phyloP scores from a whole-genome alignment of 2,329 filamentous ascomycete genomes.

The Xenosphaeropsis pyriputrescens region DNA sequence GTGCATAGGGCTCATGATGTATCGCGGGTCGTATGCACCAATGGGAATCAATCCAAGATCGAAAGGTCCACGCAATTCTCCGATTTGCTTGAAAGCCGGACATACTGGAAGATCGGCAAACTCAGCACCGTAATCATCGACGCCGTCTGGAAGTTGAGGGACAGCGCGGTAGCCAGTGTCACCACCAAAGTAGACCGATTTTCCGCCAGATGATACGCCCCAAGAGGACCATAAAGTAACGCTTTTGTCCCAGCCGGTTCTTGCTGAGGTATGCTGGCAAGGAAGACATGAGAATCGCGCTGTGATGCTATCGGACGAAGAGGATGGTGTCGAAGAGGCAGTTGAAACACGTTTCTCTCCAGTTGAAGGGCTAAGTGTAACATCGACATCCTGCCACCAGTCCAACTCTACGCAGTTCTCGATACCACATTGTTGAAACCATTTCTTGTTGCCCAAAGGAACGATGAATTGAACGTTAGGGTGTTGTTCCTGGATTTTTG shows the following conservation, averaged over 20 bases:
- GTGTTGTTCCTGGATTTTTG: slow-evolving; percentile 52
- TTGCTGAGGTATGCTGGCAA: slow-evolving; percentile 65
- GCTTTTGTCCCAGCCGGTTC: slow-evolving; percentile 48
- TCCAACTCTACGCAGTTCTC: slow-evolving; percentile 73
- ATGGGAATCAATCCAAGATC: slow-evolving; percentile 89
- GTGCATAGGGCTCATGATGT: slow-evolving; percentile 67
- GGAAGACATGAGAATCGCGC: slow-evolving; percentile 66
- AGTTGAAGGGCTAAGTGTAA: slow-evolving; percentile 37
- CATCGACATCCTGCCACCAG: slow-evolving; percentile 78
- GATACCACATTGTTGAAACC: slow-evolving; percentile 61
- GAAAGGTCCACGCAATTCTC: slow-evolving; percentile 66
- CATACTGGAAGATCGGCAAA: slow-evolving; percentile 55
- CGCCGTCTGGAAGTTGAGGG: slow-evolving; percentile 39
- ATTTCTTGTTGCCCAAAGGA: slow-evolving; percentile 64
- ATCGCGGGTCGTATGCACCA: slow-evolving; percentile 67
- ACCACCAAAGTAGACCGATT: slow-evolving; percentile 76
- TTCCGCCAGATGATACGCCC: slow-evolving; percentile 58
- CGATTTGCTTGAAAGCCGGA: slow-evolving; percentile 78
- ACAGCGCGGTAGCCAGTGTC: slow-evolving; percentile 86
- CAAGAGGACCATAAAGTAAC: slow-evolving; percentile 82
- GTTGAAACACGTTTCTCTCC: slow-evolving; percentile 8
- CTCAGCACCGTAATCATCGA: slow-evolving; percentile 59
- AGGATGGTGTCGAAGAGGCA: slow-evolving; percentile 2
- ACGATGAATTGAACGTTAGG: slow-evolving; percentile 80
- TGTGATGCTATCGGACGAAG: slow-evolving; percentile 33